phyloP scores from a whole-genome alignment of 305 asterid species.

The Caryopteris hybrid region DNA sequence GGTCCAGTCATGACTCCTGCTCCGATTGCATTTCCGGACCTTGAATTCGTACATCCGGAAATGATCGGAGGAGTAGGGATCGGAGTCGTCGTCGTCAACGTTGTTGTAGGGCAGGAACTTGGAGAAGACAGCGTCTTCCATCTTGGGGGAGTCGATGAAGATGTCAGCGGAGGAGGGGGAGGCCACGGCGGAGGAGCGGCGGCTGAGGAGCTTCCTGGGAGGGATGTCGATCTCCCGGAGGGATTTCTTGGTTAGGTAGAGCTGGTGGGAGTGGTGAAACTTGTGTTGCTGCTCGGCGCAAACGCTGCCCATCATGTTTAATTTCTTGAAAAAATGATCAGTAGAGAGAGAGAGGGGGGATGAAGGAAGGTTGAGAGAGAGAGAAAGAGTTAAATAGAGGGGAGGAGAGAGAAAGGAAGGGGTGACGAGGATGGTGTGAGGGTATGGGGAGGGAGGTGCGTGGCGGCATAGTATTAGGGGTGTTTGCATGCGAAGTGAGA shows the following conservation, averaged over 20 bases:
- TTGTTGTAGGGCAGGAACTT: slow-evolving; percentile 65
- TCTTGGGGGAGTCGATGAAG: slow-evolving; percentile 45
- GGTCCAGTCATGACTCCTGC: slow-evolving; percentile 93
- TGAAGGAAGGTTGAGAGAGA: not conserved
- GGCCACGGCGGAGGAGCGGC: slow-evolving; percentile 28
- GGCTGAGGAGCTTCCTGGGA: slow-evolving; percentile 57
- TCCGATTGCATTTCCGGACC: slow-evolving; percentile 74
- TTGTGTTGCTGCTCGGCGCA: slow-evolving; percentile 59
- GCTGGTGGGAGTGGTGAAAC: slow-evolving; percentile 62
- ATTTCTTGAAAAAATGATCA: not conserved
- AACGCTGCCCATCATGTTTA: slow-evolving; percentile 43
- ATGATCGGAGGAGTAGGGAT: slow-evolving; percentile 71
- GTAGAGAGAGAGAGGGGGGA: not conserved
- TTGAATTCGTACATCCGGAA: slow-evolving; percentile 85
- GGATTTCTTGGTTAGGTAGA: slow-evolving; percentile 55
- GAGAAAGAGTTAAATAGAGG: slow-evolving; percentile 2
- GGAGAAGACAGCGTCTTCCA: slow-evolving; percentile 45
- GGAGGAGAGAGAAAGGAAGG: not conserved
- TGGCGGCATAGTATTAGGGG: slow-evolving; percentile 65
- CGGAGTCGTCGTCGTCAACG: slow-evolving; percentile 43
- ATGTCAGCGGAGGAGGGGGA: too few species aligned
- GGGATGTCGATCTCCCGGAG: slow-evolving; percentile 74
- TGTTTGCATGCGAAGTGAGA: slow-evolving; percentile 48
- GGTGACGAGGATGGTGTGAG: slow-evolving; percentile 60
- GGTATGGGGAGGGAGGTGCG: slow-evolving; percentile 76